Conservation (phyloP, 805 yeast genomes). For the Trichomonascus vanleenenianus region DNA sequence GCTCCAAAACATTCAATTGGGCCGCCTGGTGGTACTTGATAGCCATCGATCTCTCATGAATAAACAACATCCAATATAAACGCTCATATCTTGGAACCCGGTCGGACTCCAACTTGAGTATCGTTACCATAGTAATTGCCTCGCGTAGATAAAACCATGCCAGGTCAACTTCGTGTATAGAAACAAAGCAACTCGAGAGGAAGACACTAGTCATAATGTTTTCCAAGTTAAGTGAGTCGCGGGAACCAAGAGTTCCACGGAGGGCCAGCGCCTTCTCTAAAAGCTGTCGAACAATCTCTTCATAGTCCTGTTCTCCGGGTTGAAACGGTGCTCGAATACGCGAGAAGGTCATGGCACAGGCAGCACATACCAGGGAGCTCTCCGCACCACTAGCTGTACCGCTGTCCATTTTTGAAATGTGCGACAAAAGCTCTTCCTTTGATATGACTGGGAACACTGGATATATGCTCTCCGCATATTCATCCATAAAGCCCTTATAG, state of each 20-base stretch:
- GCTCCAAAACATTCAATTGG: slow-evolving; percentile 1
- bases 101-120: slow-evolving; percentile 1
- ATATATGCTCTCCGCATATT: slow-evolving; percentile 6
- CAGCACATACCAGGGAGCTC: slow-evolving; percentile 8
- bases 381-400: background rate
- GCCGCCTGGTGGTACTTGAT: slow-evolving; percentile 9
- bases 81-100: slow-evolving; percentile 1
- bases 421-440: slow-evolving; percentile 5
- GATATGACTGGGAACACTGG: slow-evolving; percentile 10
- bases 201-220: slow-evolving; percentile 7
- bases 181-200: slow-evolving; percentile 9
- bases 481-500: background rate
- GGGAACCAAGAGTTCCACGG: slow-evolving; percentile 7
- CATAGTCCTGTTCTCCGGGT: background rate
- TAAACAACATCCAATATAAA: slow-evolving; percentile 12
- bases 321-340: background rate
- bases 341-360: slow-evolving; percentile 8
- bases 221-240: background rate
- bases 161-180: slow-evolving; percentile 4
- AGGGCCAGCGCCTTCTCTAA: slow-evolving; percentile 5
- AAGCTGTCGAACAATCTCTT: slow-evolving; percentile 1
- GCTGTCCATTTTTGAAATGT: slow-evolving; percentile 1
- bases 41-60: slow-evolving; percentile 14
- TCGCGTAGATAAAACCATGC: slow-evolving; percentile 14
- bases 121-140: slow-evolving; percentile 10